These are phyloP conservation scores for Dioscorea cayenensis DNA, from an alignment of 116 monocot genomes.

Conservation along the genomic window DNA sequence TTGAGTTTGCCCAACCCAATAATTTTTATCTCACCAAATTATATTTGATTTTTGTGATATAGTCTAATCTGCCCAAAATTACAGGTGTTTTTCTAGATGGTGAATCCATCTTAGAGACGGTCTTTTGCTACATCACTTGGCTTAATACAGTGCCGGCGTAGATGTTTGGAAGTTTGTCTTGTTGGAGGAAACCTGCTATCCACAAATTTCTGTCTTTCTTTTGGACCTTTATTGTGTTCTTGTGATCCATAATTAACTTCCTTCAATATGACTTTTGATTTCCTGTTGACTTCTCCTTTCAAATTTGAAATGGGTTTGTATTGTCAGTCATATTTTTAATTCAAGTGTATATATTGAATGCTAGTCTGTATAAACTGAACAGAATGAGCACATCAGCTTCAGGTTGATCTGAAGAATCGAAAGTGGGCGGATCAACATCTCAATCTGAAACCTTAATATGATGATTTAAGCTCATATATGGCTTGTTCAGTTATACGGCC, in stretches of 20 bases:
- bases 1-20: too few species aligned
- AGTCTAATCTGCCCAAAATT: neutral
- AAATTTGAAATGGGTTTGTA: neutral
- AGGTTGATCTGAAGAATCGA: too few species aligned
- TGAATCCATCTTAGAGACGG: slow-evolving; percentile 64
- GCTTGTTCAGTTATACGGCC: too few species aligned
- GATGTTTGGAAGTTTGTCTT: slow-evolving; percentile 29
- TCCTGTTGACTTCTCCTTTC: neutral
- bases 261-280: neutral
- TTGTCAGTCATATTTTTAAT: too few species aligned
- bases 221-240: neutral
- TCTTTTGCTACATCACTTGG: slow-evolving; percentile 40
- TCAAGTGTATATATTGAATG: too few species aligned
- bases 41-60: neutral
- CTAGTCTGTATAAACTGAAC: too few species aligned
- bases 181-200: slow-evolving; percentile 35
- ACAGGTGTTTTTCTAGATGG: slow-evolving; percentile 78
- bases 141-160: slow-evolving; percentile 29
- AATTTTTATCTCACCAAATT: neutral
- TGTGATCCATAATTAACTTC: neutral
- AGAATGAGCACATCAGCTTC: too few species aligned
- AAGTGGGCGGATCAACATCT: too few species aligned
- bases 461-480: too few species aligned
- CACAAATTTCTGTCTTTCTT: slow-evolving; percentile 9
- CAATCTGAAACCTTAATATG: too few species aligned